A percentile compares a stretch with the other conserved stretches of the same genome.
Conservation (phyloP, 1,284 basidiomycete species). For the Veloporphyrellus conicus region DNA sequence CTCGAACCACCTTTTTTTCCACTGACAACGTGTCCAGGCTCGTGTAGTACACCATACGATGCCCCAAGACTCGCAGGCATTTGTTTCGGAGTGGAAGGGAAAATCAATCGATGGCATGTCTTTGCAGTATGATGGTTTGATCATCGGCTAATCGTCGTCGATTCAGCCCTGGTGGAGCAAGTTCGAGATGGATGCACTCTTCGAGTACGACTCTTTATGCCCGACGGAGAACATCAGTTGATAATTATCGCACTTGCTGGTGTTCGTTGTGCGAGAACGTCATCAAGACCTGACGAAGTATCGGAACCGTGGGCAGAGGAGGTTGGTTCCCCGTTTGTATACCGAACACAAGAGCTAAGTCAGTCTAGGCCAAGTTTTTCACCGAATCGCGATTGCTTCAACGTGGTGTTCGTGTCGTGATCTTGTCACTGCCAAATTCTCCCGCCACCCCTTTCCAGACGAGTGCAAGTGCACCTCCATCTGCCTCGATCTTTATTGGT, state of each 20-base stretch:
- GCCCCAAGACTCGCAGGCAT: conserved; percentile 85
- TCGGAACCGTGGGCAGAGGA: conserved; percentile 85
- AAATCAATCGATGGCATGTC: conserved; percentile 77
- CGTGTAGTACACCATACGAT: conserved; percentile 78
- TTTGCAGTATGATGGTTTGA: not conserved
- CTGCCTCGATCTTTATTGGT: conserved; percentile 87
- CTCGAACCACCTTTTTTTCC: not conserved
- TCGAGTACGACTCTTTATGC: conserved; percentile 83
- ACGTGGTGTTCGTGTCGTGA: conserved; percentile 79
- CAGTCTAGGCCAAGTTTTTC: conserved; percentile 84
- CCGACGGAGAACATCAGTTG: conserved; percentile 84
- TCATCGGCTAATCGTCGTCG: conserved; percentile 4
- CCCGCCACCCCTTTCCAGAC: conserved; percentile 79
- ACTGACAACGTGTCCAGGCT: conserved; percentile 44
- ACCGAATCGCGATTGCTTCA: conserved; percentile 91
- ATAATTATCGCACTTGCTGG: conserved; percentile 84
- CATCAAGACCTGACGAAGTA: conserved; percentile 68
- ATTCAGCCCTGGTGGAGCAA: conserved; percentile 83
- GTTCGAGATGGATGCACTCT: conserved; percentile 92
- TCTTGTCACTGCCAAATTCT: conserved; percentile 83
- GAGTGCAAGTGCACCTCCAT: conserved; percentile 58
- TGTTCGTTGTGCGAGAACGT: conserved; percentile 73
- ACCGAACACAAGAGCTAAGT: conserved; percentile 3
- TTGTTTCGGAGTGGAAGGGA: conserved; percentile 89
- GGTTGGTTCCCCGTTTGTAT: conserved; percentile 39